Evolutionary conservation across 805 yeast species (phyloP), one percentile per base, ranked within the genome.

Genomic region (Priceomyces castillae): DNA sequence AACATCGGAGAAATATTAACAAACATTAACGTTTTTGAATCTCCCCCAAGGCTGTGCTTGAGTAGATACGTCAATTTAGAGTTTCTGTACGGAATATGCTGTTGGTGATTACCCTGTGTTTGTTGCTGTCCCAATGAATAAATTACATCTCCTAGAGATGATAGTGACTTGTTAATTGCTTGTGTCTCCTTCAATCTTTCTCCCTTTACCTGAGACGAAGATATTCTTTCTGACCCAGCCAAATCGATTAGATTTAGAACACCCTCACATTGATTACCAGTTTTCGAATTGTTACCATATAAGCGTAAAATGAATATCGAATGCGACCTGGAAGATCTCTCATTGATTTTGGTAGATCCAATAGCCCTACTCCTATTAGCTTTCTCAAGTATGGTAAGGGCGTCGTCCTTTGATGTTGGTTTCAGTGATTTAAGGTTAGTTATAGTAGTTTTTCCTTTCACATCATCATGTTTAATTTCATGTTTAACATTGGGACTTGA

Each of bases 161-260:
- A 86, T 38, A 92, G 71, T 6, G 97, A 89, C 60, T 81, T 86
- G 64, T 92, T 92, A 45, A 92, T 92, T 7, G 90, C 79, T 55
- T 86, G 92, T 0, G 98, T 90, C 62, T 92, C 99, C 50, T 78
- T 78, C 20, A 92, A 67, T 39, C 97, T 65, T 10, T 82, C 86
- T 0, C 97, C 97, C 1, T 78, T 76, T 0, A 81, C 95, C 54
- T 82, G 86, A 0, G 96, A 86, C 14, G 78, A 74, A 7, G 82
- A 62, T 12, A 90, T 69, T 44, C 98, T 72, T 66, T 92, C 99
- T 0, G 96, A 88, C 2, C 99, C 99, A 0, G 99, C 99, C 43
- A 92, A 70, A 64, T 92, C 99, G 39, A 94, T 81, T 42, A 92
- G 67, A 56, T 92, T 90, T 44, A 92, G 67, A 1, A 78, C 73